phyloP scores from a whole-genome alignment of 495 filamentous ascomycete species.

The Xylaria palmicola region DNA sequence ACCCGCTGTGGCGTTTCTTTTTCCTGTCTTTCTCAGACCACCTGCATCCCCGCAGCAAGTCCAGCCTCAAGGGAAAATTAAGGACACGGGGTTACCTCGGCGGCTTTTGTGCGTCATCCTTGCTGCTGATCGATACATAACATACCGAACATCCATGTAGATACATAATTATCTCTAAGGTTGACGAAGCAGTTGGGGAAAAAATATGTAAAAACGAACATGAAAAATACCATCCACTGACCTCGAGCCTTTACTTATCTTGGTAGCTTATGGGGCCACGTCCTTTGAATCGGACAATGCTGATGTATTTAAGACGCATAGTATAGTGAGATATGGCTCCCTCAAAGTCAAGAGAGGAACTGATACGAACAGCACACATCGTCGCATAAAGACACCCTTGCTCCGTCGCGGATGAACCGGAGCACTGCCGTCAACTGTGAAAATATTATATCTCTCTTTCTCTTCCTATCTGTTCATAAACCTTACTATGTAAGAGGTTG shows the following conservation, averaged over 20 bases:
- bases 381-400: background rate
- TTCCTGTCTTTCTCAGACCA: slow-evolving; percentile 9
- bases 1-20: slow-evolving; percentile 14
- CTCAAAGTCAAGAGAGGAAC: background rate
- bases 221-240: too few relatives aligned
- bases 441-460: background rate
- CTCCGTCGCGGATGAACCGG: background rate
- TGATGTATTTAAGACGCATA: background rate
- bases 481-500: too few relatives aligned
- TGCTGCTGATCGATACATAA: slow-evolving; percentile 14
- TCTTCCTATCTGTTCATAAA: slow-evolving; percentile 2
- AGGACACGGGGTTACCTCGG: slow-evolving; percentile 17
- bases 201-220: too few relatives aligned
- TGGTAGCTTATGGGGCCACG: background rate
- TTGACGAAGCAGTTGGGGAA: too few relatives aligned
- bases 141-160: background rate
- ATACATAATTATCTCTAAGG: slow-evolving; percentile 8
- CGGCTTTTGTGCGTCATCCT: slow-evolving; percentile 10
- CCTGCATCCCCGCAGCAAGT: slow-evolving; percentile 1
- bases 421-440: background rate
- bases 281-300: background rate
- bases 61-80: slow-evolving; percentile 14
- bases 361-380: background rate
- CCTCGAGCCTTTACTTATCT: background rate
- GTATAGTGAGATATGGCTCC: background rate